phyloP scores from a whole-genome alignment of 768 basidiomycete species.

The Boletus speciosus region DNA sequence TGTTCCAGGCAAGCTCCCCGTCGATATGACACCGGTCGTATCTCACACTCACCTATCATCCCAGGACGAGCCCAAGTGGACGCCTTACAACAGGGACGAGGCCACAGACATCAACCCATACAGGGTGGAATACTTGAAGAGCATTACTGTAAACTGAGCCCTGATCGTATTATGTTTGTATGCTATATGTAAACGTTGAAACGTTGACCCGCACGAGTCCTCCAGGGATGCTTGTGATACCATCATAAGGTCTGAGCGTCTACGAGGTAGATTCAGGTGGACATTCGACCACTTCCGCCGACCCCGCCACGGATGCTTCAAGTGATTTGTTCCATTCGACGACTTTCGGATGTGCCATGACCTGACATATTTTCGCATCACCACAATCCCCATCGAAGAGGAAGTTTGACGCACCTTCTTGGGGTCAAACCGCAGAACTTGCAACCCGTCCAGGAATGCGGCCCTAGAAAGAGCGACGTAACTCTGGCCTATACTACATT shows the following conservation, averaged over 20 bases:
- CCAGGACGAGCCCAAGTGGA: slow-evolving; percentile 92
- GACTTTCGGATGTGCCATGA: slow-evolving; percentile 43
- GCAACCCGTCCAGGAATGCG: slow-evolving; percentile 50
- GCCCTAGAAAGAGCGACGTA: slow-evolving; percentile 53
- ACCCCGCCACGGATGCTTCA: background rate
- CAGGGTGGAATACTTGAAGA: slow-evolving; percentile 58
- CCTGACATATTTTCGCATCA: slow-evolving; percentile 24
- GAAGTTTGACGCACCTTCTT: slow-evolving; percentile 39
- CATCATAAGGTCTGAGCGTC: background rate
- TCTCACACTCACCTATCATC: background rate
- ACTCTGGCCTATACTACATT: slow-evolving; percentile 37
- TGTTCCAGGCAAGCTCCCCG: slow-evolving; percentile 66
- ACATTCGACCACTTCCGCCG: background rate
- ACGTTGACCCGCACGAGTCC: background rate
- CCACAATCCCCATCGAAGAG: background rate
- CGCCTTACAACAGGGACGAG: slow-evolving; percentile 61
- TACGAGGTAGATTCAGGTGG: background rate
- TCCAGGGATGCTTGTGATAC: background rate
- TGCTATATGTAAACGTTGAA: background rate
- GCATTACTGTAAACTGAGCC: slow-evolving; percentile 36
- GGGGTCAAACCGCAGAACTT: slow-evolving; percentile 50
- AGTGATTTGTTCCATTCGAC: slow-evolving; percentile 41
- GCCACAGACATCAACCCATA: slow-evolving; percentile 64
- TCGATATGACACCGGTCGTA: background rate
- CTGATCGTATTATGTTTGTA: background rate